Evolutionary conservation across 441 rosid genomes (phyloP), one percentile per base, ranked within the genome.

Genomic region (Capsella rubella): DNA sequence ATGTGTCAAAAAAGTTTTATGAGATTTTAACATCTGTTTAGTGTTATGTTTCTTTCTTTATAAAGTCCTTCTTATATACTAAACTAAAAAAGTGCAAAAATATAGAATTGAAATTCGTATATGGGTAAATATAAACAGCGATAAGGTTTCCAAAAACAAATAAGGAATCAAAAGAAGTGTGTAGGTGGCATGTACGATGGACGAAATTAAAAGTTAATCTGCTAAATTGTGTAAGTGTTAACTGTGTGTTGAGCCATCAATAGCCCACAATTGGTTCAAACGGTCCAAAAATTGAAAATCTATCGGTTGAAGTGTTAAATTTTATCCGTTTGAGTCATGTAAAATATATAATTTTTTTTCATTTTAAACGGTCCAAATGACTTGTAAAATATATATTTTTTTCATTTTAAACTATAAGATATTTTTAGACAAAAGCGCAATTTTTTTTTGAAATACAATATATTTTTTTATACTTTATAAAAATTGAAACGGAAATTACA

Each of bases 21-120:
- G 27, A n/a, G 42, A 56, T 12, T 65, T 47, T 73, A 15, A 37
- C 32, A 65, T 16, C 10, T 56, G 58, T 64, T 28, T 10, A 27
- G 4, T 45, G 46, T 45, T 45, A 21, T 31, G 28, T 46, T 73
- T 55, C 18, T 55, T 72, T 73, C 49, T 64, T 63, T 14, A 45
- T 9, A 31, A 32, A 43, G 46, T 32, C 35, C 8, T 32, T 6
- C 0, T 2, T 32, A 21, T 21, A 31, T 32, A 32, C 6, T 32
- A 34, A 34, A 34, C 0, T 6, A 34, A 34, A 34, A 1, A 43
- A 2, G 5, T 63, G 11, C 15, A 28, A 7, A 43, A 11, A 15
- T 40, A 6, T 7, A 15, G 67, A 62, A 10, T 4, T 43, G 25
- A 45, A 35, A 65, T 35, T 28, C 37, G n/a, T 28, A 55, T 31